Base-by-base conservation (phyloP, 1,139 yeast genomes). In the Suhomyces choctaworum region DNA sequence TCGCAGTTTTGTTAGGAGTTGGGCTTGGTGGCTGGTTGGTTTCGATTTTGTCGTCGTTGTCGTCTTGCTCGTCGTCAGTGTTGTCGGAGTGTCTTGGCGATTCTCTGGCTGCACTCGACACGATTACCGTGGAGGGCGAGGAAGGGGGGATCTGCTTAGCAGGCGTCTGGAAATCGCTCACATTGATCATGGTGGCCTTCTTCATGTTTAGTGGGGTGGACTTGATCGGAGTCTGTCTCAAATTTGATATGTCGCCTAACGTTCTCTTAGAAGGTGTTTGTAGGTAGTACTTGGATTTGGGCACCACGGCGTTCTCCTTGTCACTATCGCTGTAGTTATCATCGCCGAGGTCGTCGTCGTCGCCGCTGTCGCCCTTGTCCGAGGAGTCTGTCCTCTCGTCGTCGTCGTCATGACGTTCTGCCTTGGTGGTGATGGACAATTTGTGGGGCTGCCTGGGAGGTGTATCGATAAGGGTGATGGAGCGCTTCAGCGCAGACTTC, bases 381-480 rank as follows among this genome's bases (percentile, higher is more conserved):
- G 47, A 42, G 14, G 52, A 52, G 10, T 50, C 50, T 16, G 42
- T 45, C 21, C 51, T 55, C 10, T 51, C 44, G 3, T 37, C 43
- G 19, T 41, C 52, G 16, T 45, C 48, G 24, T 39, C 47, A 16
- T 33, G 31, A 22, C 48, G 48, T 4, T 52, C 51, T 10, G 52
- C 41, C 36, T 27, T 39, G 11, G 42, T 44, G 8, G 40, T 37
- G 8, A 59, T 57, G 9, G 66, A 56, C 22, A 62, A 44, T 39
- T 66, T 66, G 38, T 62, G 64, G 11, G 68, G 68, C 30, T 58
- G 66, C 36, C 70, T 50, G 5, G 68, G 68, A 7, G 73, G 73
- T n/a, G 73, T 66, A 39, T 66, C 73, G 16, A 66, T 45, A 31
- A 58, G 65, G 27, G 65, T 54, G 31, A 66, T 64, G 5, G 69